Percentiles rank a stretch among this genome's conserved stretches.
Evolutionary conservation across 176 grass and related monocot genomes (phyloP).

Genomic region (Triticum turgidum): DNA sequence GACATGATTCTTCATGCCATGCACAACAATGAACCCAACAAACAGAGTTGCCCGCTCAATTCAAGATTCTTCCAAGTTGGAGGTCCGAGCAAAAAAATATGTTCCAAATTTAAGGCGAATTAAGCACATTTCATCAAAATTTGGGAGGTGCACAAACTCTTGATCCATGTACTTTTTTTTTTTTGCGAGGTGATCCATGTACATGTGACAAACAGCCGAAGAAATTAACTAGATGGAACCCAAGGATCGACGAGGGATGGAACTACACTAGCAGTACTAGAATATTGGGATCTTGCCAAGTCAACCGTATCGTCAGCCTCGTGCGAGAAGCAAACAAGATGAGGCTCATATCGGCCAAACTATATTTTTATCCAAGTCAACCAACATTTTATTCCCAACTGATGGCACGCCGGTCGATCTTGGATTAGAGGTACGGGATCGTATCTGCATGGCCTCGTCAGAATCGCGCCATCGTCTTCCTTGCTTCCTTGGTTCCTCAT

Average conservation of each 20-base stretch:
- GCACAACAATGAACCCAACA: not conserved
- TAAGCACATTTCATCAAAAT: slow-evolving; percentile 11
- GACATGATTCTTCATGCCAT: no score
- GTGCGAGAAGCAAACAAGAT: slow-evolving; percentile 23
- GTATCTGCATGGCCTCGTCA: slow-evolving; percentile 18
- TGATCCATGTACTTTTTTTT: slow-evolving; percentile 38
- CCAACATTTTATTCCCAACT: slow-evolving; percentile 36
- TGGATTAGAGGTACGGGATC: not conserved
- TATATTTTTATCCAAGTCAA: not conserved
- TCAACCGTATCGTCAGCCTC: slow-evolving; percentile 28
- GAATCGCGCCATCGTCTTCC: slow-evolving; percentile 26
- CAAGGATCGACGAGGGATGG: not conserved
- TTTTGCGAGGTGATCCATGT: slow-evolving; percentile 31
- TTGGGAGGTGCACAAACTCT: slow-evolving; percentile 30
- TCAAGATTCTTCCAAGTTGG: not conserved
- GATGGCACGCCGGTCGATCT: not conserved
- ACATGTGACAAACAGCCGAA: slow-evolving; percentile 24
- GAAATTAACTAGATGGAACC: not conserved
- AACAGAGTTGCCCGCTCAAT: not conserved
- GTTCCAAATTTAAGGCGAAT: no score
- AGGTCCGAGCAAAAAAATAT: not conserved
- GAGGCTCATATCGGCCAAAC: not conserved
- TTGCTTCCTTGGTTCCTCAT: not conserved
- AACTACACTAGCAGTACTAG: not conserved
- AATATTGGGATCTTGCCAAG: not conserved